These are phyloP conservation scores for Trichoderma pleuroti DNA, from an alignment of 2,329 filamentous ascomycete species.

Conservation along the genomic window DNA sequence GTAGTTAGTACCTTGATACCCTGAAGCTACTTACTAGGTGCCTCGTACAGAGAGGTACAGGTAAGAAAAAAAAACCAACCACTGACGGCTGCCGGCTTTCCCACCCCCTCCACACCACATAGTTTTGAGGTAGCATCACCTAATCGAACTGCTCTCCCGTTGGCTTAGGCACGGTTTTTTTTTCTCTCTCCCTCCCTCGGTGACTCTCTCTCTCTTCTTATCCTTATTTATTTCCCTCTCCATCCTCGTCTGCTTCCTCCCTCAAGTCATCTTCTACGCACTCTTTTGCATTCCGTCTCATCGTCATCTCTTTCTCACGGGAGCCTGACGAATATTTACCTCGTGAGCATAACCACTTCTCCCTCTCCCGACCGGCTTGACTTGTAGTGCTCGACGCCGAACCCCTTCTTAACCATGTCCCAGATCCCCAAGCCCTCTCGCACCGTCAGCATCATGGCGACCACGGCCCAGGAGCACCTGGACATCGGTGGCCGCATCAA, in stretches of 20 bases:
- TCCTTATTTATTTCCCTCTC: slow-evolving; percentile 13
- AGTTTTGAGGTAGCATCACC: slow-evolving; percentile 2
- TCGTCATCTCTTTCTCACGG: slow-evolving; percentile 10
- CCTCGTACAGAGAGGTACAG: too few species aligned
- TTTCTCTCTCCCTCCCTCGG: background rate
- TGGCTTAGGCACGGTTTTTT: background rate
- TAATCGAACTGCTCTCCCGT: background rate
- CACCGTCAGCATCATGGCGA: slow-evolving; percentile 47
- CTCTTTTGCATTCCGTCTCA: background rate
- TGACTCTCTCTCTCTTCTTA: background rate
- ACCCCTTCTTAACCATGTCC: slow-evolving; percentile 30
- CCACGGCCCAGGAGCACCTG: slow-evolving; percentile 81
- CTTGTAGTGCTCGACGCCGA: background rate
- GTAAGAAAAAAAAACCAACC: background rate
- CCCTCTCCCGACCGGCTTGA: background rate
- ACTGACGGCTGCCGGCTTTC: slow-evolving; percentile 10
- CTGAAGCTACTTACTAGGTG: too few species aligned
- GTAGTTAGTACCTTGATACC: too few species aligned
- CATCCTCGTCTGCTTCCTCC: background rate
- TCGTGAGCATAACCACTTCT: slow-evolving; percentile 5
- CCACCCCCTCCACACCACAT: slow-evolving; percentile 3
- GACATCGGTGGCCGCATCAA: slow-evolving; percentile 67
- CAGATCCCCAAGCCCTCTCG: slow-evolving; percentile 31
- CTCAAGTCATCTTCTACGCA: background rate
- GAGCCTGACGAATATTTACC: slow-evolving; percentile 6